Conservation (phyloP, 495 filamentous ascomycete genomes). For the Massariosphaeria phaeospora region DNA sequence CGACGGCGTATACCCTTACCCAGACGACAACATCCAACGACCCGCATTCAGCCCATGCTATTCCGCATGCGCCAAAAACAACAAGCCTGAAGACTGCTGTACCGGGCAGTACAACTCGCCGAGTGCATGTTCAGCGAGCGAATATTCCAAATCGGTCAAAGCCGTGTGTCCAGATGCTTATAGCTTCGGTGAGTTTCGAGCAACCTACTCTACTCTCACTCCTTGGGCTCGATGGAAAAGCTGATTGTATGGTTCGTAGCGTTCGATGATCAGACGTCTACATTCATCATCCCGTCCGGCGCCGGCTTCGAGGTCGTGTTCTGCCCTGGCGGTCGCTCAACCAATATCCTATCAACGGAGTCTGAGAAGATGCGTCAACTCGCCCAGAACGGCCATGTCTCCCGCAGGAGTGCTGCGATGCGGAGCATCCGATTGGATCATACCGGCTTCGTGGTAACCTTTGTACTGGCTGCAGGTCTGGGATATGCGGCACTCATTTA, state of each 20-base stretch:
- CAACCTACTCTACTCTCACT: too few relatives aligned
- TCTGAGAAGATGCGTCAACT: slow-evolving; percentile 26
- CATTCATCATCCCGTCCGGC: slow-evolving; percentile 68
- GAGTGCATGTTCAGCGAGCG: slow-evolving; percentile 53
- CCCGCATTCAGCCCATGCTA: slow-evolving; percentile 69
- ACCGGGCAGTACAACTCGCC: slow-evolving; percentile 56
- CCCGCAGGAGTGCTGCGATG: slow-evolving; percentile 19
- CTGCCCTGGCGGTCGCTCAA: slow-evolving; percentile 65
- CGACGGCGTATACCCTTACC: slow-evolving; percentile 69
- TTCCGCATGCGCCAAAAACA: slow-evolving; percentile 61
- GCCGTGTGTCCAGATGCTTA: slow-evolving; percentile 76
- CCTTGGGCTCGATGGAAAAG: too few relatives aligned
- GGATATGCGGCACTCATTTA: slow-evolving; percentile 5
- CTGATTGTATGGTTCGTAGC: too few relatives aligned
- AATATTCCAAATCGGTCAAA: slow-evolving; percentile 63
- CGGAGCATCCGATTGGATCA: slow-evolving; percentile 23
- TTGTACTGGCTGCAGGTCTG: not conserved
- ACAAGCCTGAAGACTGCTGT: slow-evolving; percentile 61
- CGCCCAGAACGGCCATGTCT: slow-evolving; percentile 22
- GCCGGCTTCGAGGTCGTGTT: slow-evolving; percentile 72
- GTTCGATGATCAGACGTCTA: slow-evolving; percentile 68
- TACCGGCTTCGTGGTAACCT: slow-evolving; percentile 18
- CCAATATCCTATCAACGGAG: slow-evolving; percentile 55
- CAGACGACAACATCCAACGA: slow-evolving; percentile 60
- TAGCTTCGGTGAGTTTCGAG: slow-evolving; percentile 56